These are phyloP conservation scores for Pythium folliculosum DNA, from an alignment of 352 stramenopile genomes.

Conservation along the genomic window DNA sequence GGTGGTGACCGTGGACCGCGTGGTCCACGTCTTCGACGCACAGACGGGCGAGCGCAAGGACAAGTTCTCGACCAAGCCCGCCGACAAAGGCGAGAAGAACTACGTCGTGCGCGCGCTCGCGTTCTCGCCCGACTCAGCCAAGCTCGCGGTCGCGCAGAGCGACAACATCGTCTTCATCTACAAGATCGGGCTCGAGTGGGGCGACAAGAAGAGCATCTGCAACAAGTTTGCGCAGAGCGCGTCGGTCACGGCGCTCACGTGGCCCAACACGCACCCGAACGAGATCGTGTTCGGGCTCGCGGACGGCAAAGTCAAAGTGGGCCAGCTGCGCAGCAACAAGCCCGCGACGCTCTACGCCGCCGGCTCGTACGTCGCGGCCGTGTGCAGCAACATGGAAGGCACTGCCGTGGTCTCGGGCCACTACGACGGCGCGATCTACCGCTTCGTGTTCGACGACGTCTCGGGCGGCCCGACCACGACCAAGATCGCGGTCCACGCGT, in stretches of 20 bases:
- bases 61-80: constrained; percentile 96
- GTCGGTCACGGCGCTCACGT: constrained; percentile 89
- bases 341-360: constrained; percentile 87
- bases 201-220: constrained; percentile 96
- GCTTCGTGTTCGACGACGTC: constrained; percentile 91
- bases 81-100: constrained; percentile 94
- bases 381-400: constrained; percentile 89
- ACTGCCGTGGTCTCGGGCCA: constrained; percentile 90
- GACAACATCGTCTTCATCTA: constrained; percentile 98
- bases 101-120: constrained; percentile 91
- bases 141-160: constrained; percentile 94
- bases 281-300: constrained; percentile 94
- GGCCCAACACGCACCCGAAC: constrained; percentile 89
- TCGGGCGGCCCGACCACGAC: constrained; percentile 75
- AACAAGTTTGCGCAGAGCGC: constrained; percentile 92
- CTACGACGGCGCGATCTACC: constrained; percentile 92
- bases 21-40: constrained; percentile 94
- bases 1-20: constrained; percentile 91
- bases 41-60: constrained; percentile 91
- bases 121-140: constrained; percentile 93
- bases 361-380: constrained; percentile 77
- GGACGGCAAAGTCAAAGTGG: constrained; percentile 94
- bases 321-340: constrained; percentile 93
- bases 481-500: constrained; percentile 89
- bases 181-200: constrained; percentile 93